Base-by-base conservation (phyloP, 352 stramenopile species). In the Globisporangium yorkense region DNA sequence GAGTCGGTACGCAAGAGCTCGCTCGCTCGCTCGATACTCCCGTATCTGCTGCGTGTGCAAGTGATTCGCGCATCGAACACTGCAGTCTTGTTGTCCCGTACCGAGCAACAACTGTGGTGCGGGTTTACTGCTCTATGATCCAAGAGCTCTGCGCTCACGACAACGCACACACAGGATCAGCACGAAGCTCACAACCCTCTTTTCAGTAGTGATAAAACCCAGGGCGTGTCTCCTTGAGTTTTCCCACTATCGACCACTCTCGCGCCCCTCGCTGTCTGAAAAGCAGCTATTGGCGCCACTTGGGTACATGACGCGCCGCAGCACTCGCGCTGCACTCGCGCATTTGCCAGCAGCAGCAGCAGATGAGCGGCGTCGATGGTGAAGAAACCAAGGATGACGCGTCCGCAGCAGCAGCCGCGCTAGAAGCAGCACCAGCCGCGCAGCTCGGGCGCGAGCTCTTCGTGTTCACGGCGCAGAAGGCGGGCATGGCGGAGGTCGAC, bases 401-500 rank as follows among this genome's bases (percentile, higher is more conserved):
- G 18, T 0, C 6, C 18, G 9, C 5, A 24, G 18, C 5, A 10
- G 41, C 18, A 29, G 20, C 21, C 21, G 21, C 21, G 21, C 21
- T 1, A 0, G 21, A 0, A 24, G 21, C 21, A 24, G 24, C 24
- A 27, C 24, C 24, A 27, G 24, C 24, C 24, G 43, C 7, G 44
- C 56, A 57, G 20, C 33, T 72, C 21, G 52, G 60, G 1, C 51
- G 54, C 5, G 66, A 80, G 27, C 74, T 96, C 67, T 92, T 92
- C 62, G 84, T 92, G 49, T 94, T 94, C 63, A 89, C 87, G 31
- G 81, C 71, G 8, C 68, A 82, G 40, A 96, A 97, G 57, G 89
- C 89, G 18, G 89, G 89, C 5, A 97, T 97, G 88, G 75, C 82
- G 29, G 70, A 79, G 39, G 80, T 96, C 44, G 77, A 98, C 77